These are phyloP conservation scores for Ogataea allantospora DNA, from an alignment of 805 yeast species.

Conservation along the genomic window DNA sequence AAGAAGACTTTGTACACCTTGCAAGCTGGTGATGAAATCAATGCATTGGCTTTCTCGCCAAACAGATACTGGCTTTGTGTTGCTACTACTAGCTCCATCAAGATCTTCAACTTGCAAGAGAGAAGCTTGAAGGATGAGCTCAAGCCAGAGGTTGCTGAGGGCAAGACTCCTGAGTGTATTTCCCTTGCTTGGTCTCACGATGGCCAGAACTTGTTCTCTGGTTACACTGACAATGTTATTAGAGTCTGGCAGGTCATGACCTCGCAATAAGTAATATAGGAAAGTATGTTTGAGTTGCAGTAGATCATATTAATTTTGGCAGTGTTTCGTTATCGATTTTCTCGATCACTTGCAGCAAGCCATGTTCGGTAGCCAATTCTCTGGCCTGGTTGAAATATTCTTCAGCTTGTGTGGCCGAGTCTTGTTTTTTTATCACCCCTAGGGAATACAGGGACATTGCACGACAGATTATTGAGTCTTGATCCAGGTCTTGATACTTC, in stretches of 20 bases:
- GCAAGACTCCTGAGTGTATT: slow-evolving; percentile 97
- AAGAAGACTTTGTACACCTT: slow-evolving; percentile 82
- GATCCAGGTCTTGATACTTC: slow-evolving; percentile 5
- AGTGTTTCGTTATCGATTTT: slow-evolving; percentile 64
- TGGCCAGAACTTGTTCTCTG: slow-evolving; percentile 99
- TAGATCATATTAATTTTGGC: neutral
- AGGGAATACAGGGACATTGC: slow-evolving; percentile 83
- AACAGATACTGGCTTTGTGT: slow-evolving; percentile 99
- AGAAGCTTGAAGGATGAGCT: slow-evolving; percentile 93
- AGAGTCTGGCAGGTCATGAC: slow-evolving; percentile 99
- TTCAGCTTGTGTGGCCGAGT: slow-evolving; percentile 56
- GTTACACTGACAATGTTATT: slow-evolving; percentile 99
- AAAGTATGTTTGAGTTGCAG: slow-evolving; percentile 10
- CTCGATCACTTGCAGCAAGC: slow-evolving; percentile 57
- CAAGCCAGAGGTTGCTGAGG: slow-evolving; percentile 96
- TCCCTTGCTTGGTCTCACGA: slow-evolving; percentile 99
- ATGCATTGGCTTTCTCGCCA: slow-evolving; percentile 99
- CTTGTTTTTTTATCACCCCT: slow-evolving; percentile 73
- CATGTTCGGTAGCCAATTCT: slow-evolving; percentile 64
- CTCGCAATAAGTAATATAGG: slow-evolving; percentile 40
- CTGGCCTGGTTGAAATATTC: slow-evolving; percentile 66
- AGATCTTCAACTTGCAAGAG: slow-evolving; percentile 97
- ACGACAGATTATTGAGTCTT: slow-evolving; percentile 26
- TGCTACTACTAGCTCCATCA: slow-evolving; percentile 97
- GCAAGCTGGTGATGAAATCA: slow-evolving; percentile 93